Evolutionary conservation across 768 basidiomycete species (phyloP), one percentile per base, ranked within the genome.

Genomic region (Peribolospora baueri): DNA sequence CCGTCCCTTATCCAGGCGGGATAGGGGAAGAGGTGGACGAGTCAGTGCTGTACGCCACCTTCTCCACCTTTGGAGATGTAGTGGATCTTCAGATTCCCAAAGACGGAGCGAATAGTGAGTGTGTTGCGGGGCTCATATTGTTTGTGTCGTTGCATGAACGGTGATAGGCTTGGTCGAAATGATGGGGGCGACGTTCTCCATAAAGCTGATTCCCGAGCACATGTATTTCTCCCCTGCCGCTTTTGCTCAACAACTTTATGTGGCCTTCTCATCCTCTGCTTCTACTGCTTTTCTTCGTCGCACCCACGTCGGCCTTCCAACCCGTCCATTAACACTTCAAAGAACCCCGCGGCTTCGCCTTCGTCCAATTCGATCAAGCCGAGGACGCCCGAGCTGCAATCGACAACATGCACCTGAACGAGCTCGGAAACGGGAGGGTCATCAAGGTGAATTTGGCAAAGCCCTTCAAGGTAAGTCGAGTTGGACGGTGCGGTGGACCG

Each of bases 371-470:
- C 65, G 69, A 78, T 8, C 81, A 80, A 5, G 65, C 82, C 7
- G 74, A 75, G 36, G 86, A 91, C 67, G 88, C 91, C 4, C 82
- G 84, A 64, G 90, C 95, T 66, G 91, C 91, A 39, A 91, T 95
- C 58, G 91, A 97, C 72, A 97, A 97, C 70, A 95, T 88, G 84
- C 88, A 97, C 68, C 71, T 90, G 68, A 93, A 91, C 64, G 88
- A 90, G 65, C 72, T 84, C 56, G 25, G 25, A 25, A 74, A 71
- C 51, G 85, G 79, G 51, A 76, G 75, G 57, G 79, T 82, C 52
- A 68, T 84, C 58, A 83, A 80, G 70, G 86, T 80, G 51, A 91
- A 84, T 65, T 68, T 88, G 46, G 88, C 90, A 7, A 75, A 82
- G 48, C 84, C 85, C 25, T 25, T 25, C 25, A 25, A 25, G 25